Evolutionary conservation across 176 grass and related monocot species (phyloP), one percentile per base, ranked within the genome.

Genomic region (Oryza glaberrima): DNA sequence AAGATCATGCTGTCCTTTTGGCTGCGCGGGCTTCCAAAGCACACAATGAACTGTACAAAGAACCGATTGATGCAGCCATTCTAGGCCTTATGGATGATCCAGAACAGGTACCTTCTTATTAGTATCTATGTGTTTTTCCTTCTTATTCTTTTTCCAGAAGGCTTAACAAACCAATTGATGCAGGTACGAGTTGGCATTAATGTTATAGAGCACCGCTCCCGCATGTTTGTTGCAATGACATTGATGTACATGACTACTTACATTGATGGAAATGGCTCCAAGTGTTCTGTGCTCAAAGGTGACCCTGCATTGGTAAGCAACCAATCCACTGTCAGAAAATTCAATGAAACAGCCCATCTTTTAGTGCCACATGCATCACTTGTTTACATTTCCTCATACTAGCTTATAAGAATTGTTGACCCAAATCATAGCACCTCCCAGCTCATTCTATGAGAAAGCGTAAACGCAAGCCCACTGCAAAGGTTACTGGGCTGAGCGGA

Each of bases 11-110:
- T 41, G 64, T 79, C n/a, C 23, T 79, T 79, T 34, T 79, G 63
- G 76, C 76, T 79, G 76, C 51, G 4, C 52, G 76, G 28, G 30
- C 76, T 9, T 63, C 52, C 0, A 20, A 16, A 64, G 13, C 54
- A 20, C 30, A 79, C 15, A 17, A 64, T 79, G 51, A 79, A 20
- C 63, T 79, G 76, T 79, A 65, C 25, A 23, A 79, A 58, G 76
- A 79, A 79, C 76, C 76, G 23, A 79, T 79, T 17, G 76, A 79
- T 65, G 76, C 17, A 40, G 76, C 76, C 47, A 79, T 79, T 79
- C 51, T 79, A 54, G 36, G 14, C 47, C 52, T 79, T 34, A 17
- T 79, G 76, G 34, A 54, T 47, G 63, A 79, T 64, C 76, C 76
- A 12, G 49, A 35, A 35, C 35, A 35, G 35, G 35, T 35, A 63